Evolutionary conservation across 2,329 filamentous ascomycete genomes (phyloP).

Genomic region (Apiospora koreana): DNA sequence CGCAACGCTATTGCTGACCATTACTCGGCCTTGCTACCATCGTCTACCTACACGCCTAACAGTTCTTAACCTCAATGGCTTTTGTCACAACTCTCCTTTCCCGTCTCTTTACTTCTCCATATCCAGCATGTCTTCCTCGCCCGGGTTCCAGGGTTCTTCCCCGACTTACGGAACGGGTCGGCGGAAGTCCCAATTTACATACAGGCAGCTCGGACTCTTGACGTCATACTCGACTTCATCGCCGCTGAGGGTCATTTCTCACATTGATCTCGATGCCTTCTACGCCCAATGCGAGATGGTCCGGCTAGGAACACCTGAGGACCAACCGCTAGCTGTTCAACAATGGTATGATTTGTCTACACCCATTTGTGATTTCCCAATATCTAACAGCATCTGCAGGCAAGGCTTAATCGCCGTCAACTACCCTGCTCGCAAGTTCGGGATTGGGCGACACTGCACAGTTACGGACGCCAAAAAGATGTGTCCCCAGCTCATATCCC

Average conservation of each 20-base stretch:
- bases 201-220: constrained; percentile 9
- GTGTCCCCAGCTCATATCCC: constrained; percentile 80
- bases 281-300: constrained; percentile 97
- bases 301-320: constrained; percentile 71
- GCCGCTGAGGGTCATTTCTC: constrained; percentile 5
- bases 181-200: constrained; percentile 10
- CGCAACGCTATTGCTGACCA: neutral
- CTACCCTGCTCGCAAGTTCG: constrained; percentile 82
- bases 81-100: neutral
- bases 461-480: constrained; percentile 80
- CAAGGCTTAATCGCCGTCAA: constrained; percentile 95
- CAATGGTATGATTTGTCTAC: constrained; percentile 66
- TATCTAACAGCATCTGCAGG: constrained; percentile 43
- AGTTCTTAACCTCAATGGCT: neutral
- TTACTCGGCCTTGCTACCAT: neutral
- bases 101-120: neutral
- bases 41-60: too few relatives aligned
- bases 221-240: constrained; percentile 14
- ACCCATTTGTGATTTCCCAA: neutral
- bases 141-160: constrained; percentile 3
- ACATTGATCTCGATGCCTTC: constrained; percentile 85
- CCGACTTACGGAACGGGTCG: neutral
- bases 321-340: constrained; percentile 85
- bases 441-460: constrained; percentile 77
- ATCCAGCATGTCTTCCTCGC: neutral